These are phyloP conservation scores for Pterocarpus santalinus DNA, from an alignment of 306 rosid species.

Conservation along the genomic window DNA sequence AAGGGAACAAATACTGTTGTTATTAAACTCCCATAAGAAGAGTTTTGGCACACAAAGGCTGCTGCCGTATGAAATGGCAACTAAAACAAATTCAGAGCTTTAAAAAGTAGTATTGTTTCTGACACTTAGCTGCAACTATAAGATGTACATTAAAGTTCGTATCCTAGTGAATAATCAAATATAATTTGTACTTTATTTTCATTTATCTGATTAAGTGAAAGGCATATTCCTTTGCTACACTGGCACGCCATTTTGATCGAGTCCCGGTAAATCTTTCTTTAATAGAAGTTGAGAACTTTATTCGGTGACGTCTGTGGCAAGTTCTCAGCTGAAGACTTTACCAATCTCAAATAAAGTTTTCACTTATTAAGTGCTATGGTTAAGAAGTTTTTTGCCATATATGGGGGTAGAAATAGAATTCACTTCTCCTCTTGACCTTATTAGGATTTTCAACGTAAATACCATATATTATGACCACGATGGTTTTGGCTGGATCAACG, in stretches of 20 bases:
- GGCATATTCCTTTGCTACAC: conserved; percentile 40
- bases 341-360: conserved; percentile 2
- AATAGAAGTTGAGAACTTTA: conserved; percentile 36
- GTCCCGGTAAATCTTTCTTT: conserved; percentile 21
- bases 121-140: conserved; percentile 36
- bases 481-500: conserved; percentile 13
- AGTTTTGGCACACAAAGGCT: conserved; percentile 25
- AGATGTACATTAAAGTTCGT: conserved; percentile 3
- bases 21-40: neutral
- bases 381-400: conserved; percentile 34
- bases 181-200: conserved; percentile 31
- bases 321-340: conserved; percentile 25
- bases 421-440: neutral
- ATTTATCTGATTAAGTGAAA: conserved; percentile 22
- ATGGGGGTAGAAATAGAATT: neutral
- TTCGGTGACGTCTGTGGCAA: conserved; percentile 7
- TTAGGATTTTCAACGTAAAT: conserved; percentile 30
- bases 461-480: neutral
- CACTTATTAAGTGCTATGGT: neutral
- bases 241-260: conserved; percentile 27
- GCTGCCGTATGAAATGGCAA: conserved; percentile 24
- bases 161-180: conserved; percentile 15
- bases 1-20: conserved; percentile 2
- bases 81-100: conserved; percentile 44
- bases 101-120: conserved; percentile 13